Evolutionary conservation across 331 rosid genomes (phyloP), one percentile per base, ranked within the genome.

Genomic region (Malus hybrid): DNA sequence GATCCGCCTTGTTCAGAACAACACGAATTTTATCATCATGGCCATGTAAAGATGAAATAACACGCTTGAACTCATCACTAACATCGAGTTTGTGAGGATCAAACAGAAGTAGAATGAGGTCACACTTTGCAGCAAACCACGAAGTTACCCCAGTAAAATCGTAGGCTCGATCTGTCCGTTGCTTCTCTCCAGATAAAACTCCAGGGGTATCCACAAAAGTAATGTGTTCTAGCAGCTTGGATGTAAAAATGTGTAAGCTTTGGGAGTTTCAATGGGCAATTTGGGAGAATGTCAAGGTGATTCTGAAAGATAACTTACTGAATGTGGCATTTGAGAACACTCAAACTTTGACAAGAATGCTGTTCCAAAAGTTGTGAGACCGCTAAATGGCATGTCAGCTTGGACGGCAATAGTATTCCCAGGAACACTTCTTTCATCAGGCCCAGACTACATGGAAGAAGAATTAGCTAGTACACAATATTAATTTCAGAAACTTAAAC

Each of bases 381-480:
- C 98, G 74, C 91, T 93, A 81, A 86, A 93, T 2, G 98, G 98
- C 98, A 93, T 93, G 84, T 93, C 97, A 39, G 96, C 97, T 81
- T 91, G 97, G 63, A 93, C 98, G 7, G 97, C 98, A 69, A 93
- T 78, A 6, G 98, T 91, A 80, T 93, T 93, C 68, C 98, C 98
- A 68, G 97, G 98, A 81, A 93, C 80, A 66, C 91, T 93, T 84
- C 98, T 93, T 79, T 88, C 97, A 71, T 91, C 98, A 77, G 92
- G 82, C 52, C 98, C 98, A 81, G 97, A 93, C 98, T 93, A 84
- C 42, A 81, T 15, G 70, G 53, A 26, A 84, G 66, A 26, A 75
- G 34, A 66, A 44, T 55, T 33, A 76, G 12, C 53, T 19, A 42
- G 46, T 10, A 42, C 1, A 42, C 14, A 39, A 67, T n/a, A 44